phyloP scores from a whole-genome alignment of 192 early-diverging fungal genomes.

The Coemansia umbellata region DNA sequence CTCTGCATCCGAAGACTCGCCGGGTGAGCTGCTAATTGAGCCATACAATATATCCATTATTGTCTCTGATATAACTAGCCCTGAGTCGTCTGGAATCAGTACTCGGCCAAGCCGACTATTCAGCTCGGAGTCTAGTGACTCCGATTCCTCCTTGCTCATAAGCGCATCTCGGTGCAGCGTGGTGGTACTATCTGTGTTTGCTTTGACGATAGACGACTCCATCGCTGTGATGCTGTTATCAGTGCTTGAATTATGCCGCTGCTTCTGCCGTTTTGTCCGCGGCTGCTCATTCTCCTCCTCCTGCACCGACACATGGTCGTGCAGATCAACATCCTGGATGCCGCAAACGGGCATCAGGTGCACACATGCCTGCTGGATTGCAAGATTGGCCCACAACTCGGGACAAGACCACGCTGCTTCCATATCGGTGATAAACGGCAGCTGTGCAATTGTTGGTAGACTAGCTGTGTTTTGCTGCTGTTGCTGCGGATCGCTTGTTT shows the following conservation, averaged over 20 bases:
- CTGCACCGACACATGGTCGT: background rate
- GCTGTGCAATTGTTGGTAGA: background rate
- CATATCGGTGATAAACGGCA: constrained; percentile 19
- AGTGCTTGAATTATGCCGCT: background rate
- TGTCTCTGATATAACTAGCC: background rate
- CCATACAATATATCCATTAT: constrained; percentile 20
- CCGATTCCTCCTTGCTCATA: no score
- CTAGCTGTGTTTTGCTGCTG: no score
- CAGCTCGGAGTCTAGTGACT: no score
- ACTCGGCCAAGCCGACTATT: constrained; percentile 9
- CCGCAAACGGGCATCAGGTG: constrained; percentile 11
- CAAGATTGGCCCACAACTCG: constrained; percentile 16
- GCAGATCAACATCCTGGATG: background rate
- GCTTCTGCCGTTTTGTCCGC: background rate
- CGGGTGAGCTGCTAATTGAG: background rate
- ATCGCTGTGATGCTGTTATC: no score
- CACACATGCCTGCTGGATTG: constrained; percentile 14
- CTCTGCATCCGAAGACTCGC: background rate
- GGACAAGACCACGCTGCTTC: constrained; percentile 17
- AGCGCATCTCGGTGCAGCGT: no score
- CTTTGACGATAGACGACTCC: no score
- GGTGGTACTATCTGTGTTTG: no score
- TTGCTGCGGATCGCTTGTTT: no score
- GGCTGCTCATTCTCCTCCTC: background rate
- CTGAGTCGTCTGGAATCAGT: constrained; percentile 5